These are phyloP conservation scores for Mycosarcoma maydis DNA, from an alignment of 1,284 basidiomycete species.

Conservation along the genomic window DNA sequence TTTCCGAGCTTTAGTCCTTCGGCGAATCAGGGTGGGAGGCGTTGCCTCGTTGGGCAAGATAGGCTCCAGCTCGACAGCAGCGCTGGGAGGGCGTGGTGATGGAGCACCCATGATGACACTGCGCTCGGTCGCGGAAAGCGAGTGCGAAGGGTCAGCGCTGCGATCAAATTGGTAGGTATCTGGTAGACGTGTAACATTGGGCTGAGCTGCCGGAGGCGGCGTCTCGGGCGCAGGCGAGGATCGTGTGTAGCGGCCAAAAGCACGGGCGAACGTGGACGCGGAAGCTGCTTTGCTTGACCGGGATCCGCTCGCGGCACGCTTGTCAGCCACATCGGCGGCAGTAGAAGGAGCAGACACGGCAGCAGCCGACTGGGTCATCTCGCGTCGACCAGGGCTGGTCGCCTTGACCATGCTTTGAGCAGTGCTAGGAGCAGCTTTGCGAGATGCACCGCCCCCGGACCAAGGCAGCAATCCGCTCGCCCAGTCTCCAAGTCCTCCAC, in stretches of 20 bases:
- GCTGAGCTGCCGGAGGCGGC: slow-evolving; percentile 65
- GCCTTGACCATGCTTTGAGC: slow-evolving; percentile 48
- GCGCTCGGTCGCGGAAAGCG: slow-evolving; percentile 9
- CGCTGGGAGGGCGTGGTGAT: slow-evolving; percentile 65
- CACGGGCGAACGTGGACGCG: slow-evolving; percentile 48
- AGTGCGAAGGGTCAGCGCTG: slow-evolving; percentile 9
- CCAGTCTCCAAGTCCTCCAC: slow-evolving; percentile 46
- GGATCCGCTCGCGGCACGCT: slow-evolving; percentile 30
- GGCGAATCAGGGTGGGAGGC: slow-evolving; percentile 74
- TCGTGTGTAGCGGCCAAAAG: slow-evolving; percentile 59
- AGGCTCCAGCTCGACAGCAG: slow-evolving; percentile 85
- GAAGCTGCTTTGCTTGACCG: slow-evolving; percentile 25
- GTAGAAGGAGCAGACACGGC: slow-evolving; percentile 9
- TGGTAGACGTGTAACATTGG: slow-evolving; percentile 64
- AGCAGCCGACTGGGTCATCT: slow-evolving; percentile 20
- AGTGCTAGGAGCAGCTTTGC: slow-evolving; percentile 43
- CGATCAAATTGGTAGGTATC: slow-evolving; percentile 47
- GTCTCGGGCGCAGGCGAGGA: slow-evolving; percentile 31
- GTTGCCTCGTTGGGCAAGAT: slow-evolving; percentile 86
- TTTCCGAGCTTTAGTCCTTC: slow-evolving; percentile 33
- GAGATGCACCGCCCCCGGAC: slow-evolving; percentile 33
- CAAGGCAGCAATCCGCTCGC: slow-evolving; percentile 51
- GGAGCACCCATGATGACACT: slow-evolving; percentile 53
- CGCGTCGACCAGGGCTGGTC: slow-evolving; percentile 40
- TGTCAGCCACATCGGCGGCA: slow-evolving; percentile 11